Evolutionary conservation across 305 asterid genomes (phyloP).

Genomic region (Fraxinus paxiana): DNA sequence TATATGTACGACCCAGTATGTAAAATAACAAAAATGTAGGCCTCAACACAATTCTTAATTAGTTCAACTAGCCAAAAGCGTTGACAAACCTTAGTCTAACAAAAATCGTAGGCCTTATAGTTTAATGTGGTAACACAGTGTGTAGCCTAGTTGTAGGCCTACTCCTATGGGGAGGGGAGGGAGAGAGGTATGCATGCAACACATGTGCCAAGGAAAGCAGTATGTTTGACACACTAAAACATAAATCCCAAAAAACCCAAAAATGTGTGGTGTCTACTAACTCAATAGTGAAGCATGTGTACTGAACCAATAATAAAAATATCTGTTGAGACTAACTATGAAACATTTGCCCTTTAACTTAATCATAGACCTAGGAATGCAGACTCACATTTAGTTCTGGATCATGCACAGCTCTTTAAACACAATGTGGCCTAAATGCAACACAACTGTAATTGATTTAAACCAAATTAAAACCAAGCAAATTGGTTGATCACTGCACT

Average conservation of each 20-base stretch:
- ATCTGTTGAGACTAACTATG: background rate
- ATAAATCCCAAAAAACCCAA: conserved; percentile 1
- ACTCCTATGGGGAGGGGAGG: background rate
- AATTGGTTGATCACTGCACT: background rate
- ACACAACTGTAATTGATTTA: background rate
- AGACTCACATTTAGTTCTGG: background rate
- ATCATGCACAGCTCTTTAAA: background rate
- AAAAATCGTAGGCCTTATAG: background rate
- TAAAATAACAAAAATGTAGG: background rate
- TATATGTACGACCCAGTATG: background rate
- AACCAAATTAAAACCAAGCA: background rate
- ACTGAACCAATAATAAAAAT: background rate
- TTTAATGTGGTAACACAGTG: background rate
- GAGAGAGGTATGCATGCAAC: background rate
- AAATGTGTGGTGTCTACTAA: background rate
- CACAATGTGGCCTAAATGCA: background rate
- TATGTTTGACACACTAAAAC: background rate
- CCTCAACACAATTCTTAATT: background rate
- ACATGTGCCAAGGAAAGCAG: background rate
- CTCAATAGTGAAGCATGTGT: background rate
- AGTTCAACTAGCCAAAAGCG: background rate
- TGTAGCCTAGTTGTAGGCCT: background rate
- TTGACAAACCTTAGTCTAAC: background rate
- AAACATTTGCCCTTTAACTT: background rate
- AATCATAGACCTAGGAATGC: background rate